Evolutionary conservation across 108 stramenopile genomes (phyloP), one percentile per base, ranked within the genome.

Genomic region (Aureococcus anophagefferens): DNA sequence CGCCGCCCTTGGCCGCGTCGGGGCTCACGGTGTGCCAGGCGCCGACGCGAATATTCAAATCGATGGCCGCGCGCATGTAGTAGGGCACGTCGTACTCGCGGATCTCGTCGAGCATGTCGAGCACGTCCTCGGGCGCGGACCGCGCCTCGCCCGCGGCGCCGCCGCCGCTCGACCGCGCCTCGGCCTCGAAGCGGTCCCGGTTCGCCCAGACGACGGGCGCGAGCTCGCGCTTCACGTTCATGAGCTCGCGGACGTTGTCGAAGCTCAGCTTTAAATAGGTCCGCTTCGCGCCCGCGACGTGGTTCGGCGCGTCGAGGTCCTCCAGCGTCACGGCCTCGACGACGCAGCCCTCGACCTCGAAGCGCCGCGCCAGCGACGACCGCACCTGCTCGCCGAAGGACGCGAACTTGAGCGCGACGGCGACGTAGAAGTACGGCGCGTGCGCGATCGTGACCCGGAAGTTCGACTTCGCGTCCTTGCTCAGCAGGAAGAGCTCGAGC

Each of bases 21-120:
- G 91, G 81, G 31, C 88, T 92, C 0, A 96, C 91, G n/a, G 85
- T 89, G 78, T 94, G 96, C 95, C 95, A 99, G 0, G 91, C 85
- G 35, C 98, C 98, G 29, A 91, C 94, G n/a, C 96, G 88, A 51
- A 98, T 76, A 32, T 88, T 82, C 33, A 92, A 68, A 68, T 98
- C 96, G 76, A 91, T 98, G 72, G 92, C 89, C 4, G 87, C 89
- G 28, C 96, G 82, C 46, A 92, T 91, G 11, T 88, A 67, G 75
- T 99, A 99, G 14, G 95, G 94, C 25, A 99, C 98, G 77, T 99
- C 98, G 76, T 97, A 96, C 77, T 99, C 98, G 0, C 98, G 87
- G 45, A 97, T 75, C 70, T 96, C 95, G 13, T 86, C 73, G 7
- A 96, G 67, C 3, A 74, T 66, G 25, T 83, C 77, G 35, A 94